Conservation (phyloP, 2,329 filamentous ascomycete species). For the Pseudogymnoascus sp. region DNA sequence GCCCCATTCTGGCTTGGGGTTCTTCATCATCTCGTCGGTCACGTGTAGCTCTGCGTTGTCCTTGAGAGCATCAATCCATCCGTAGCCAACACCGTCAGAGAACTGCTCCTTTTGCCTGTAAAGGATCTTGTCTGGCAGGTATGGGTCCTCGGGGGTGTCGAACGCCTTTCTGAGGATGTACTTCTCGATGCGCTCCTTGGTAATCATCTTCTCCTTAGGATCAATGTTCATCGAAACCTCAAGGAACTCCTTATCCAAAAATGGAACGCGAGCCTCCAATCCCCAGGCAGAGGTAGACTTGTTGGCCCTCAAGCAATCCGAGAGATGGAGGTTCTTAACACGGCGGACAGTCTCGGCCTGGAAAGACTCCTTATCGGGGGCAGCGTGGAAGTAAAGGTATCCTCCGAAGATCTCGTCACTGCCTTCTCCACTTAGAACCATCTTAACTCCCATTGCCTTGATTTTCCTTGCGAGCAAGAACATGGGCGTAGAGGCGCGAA, state of each 20-base stretch:
- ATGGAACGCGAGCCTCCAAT: slow-evolving; percentile 93
- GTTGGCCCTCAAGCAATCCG: slow-evolving; percentile 97
- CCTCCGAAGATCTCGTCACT: slow-evolving; percentile 98
- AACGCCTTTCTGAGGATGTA: slow-evolving; percentile 98
- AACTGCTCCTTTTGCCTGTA: slow-evolving; percentile 99
- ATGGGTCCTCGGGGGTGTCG: slow-evolving; percentile 84
- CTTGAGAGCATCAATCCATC: slow-evolving; percentile 97
- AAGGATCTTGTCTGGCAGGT: slow-evolving; percentile 92
- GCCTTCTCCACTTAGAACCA: slow-evolving; percentile 95
- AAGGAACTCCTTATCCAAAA: slow-evolving; percentile 96
- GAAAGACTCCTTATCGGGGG: slow-evolving; percentile 84
- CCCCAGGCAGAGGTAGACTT: slow-evolving; percentile 99
- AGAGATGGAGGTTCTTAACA: slow-evolving; percentile 91
- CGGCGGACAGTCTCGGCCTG: slow-evolving; percentile 90
- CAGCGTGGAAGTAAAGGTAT: slow-evolving; percentile 97
- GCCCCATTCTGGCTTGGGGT: slow-evolving; percentile 95
- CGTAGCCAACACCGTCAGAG: slow-evolving; percentile 95
- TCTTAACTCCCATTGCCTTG: slow-evolving; percentile 99
- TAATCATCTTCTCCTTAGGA: slow-evolving; percentile 93
- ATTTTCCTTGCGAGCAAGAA: slow-evolving; percentile 97
- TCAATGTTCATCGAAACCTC: slow-evolving; percentile 91
- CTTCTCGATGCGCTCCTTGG: slow-evolving; percentile 77
- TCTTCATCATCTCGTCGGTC: slow-evolving; percentile 96
- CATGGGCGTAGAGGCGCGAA: slow-evolving; percentile 97
- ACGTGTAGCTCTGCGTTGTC: slow-evolving; percentile 84